Conservation (phyloP, 106 monocot species). For the Amphibolis antarctica region DNA sequence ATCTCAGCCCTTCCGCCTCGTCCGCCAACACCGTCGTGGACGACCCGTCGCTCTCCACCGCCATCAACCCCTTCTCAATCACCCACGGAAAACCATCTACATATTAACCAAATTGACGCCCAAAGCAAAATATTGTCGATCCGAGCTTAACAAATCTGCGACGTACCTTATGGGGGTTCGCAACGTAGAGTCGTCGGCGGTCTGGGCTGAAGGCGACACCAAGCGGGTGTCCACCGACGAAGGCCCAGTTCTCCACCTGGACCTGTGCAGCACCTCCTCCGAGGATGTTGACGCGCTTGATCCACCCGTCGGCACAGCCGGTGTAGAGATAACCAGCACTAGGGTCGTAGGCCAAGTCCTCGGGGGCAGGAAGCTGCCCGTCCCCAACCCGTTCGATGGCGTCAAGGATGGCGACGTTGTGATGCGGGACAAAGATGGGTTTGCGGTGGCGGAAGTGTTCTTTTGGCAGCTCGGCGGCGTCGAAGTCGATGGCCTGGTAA, state of each 20-base stretch:
- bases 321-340: slow-evolving; percentile 36
- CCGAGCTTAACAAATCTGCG: no score
- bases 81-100: no score
- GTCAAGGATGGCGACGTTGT: slow-evolving; percentile 5
- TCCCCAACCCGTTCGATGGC: slow-evolving; percentile 39
- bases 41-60: slow-evolving; percentile 23
- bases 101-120: no score
- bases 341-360: slow-evolving; percentile 58
- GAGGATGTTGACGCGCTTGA: slow-evolving; percentile 25
- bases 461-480: slow-evolving; percentile 23
- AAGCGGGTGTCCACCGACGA: slow-evolving; percentile 19
- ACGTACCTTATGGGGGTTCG: slow-evolving; percentile 38
- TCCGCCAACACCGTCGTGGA: slow-evolving; percentile 27
- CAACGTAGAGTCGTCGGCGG: slow-evolving; percentile 26
- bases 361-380: slow-evolving; percentile 40
- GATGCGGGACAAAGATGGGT: slow-evolving; percentile 14
- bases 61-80: slow-evolving; percentile 48
- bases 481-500: slow-evolving; percentile 11
- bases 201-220: slow-evolving; percentile 30
- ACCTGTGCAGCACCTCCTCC: background rate
- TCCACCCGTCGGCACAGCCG: slow-evolving; percentile 61
- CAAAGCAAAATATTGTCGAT: no score
- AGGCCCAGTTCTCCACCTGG: slow-evolving; percentile 14
- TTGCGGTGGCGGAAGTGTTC: slow-evolving; percentile 15
- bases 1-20: slow-evolving; percentile 54